Base-by-base conservation (phyloP, 2,329 filamentous ascomycete genomes). In the Ophidiomyces ophidiicola region DNA sequence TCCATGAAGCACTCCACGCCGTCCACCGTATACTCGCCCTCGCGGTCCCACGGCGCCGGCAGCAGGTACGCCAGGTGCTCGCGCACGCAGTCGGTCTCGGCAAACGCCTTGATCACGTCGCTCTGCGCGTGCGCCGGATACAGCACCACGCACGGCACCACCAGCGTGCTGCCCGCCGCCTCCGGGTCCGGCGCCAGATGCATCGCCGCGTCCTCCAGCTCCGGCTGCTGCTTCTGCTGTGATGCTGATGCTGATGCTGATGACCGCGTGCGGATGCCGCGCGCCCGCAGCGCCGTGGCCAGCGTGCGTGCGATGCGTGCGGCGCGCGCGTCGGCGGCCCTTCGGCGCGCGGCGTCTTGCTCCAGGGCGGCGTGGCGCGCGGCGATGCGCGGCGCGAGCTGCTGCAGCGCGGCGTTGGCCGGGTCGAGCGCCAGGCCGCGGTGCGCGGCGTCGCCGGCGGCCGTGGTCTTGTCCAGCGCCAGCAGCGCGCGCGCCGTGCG, bases 1-100 rank as follows among this genome's bases (percentile, higher is more conserved):
- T 94, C 86, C 68, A 93, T 80, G 59, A 84, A 96, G 53, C 84
- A 90, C 50, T 94, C 86, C 3, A 94, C 83, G 1, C 62, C 67
- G 0, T 68, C 67, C 1, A 69, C 50, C 1, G 65, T 72, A 59
- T 94, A 94, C 52, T 76, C 76, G 1, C 70, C 61, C 44, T 70
- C 64, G 11, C 59, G 53, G 52, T 96, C 90, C 90, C 90, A 98
- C 8, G 86, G 85, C 52, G 86, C 61, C 2, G 87, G 88, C 42
- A 98, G 74, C 6, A 96, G 79, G 53, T 94, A 94, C 3, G 70
- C 68, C 35, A 98, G 67, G 59, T 94, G 87, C 48, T 88, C 78
- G 5, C 69, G 70, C 19, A 94, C 67, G 11, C 71, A 72, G 50
- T 90, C 78, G 44, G 71, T 75, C 67, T 96, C 90, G 37, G 71